Evolutionary conservation across 2,329 filamentous ascomycete genomes (phyloP), one percentile per base, ranked within the genome.

Genomic region (Rhynchosporium secalis): DNA sequence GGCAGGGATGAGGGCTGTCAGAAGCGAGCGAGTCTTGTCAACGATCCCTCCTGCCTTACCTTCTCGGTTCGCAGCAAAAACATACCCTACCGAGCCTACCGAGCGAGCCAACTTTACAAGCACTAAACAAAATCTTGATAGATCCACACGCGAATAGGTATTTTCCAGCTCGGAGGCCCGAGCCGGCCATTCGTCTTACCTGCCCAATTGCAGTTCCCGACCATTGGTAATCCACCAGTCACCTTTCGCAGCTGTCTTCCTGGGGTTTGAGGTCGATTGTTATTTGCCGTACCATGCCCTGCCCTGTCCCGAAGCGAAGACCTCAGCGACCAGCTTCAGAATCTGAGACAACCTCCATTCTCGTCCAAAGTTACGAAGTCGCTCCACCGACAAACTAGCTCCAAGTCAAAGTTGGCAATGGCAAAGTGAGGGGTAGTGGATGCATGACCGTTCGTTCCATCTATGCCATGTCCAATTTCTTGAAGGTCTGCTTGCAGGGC

Each of bases 401-500:
- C 51, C 52, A 40, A 47, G 36, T 40, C 45, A 41, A 40, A 45
- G 46, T 48, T 26, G 43, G 29, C 31, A 49, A 38, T 33, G 29
- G 20, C 46, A 48, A 38, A 57, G 43, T 43, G 59, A 48, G 47
- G 59, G 45, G 41, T 51, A 15, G 54, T 61, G 59, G 59, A 61
- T 48, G 46, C 59, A 55, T 46, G 33, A 48, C 59, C 38, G 59
- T 56, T 56, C 45, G 40, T 48, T 48, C 54, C 38, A 48, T 40
- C 36, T 40, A 26, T 57, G 59, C 59, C 59, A 61, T 52, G 59
- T 61, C 56, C 59, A 45, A n/a, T 55, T 43, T 49, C 51, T 40
- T 29, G 28, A 40, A 33, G 40, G 26, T 26, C 59, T 46, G 41
- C 26, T 38, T 31, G 36, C 58, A 61, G 51, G 58, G 58, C 9